Evolutionary conservation across 1,284 basidiomycete species (phyloP), one percentile per base, ranked within the genome.

Genomic region (Apiotrichum porosum): DNA sequence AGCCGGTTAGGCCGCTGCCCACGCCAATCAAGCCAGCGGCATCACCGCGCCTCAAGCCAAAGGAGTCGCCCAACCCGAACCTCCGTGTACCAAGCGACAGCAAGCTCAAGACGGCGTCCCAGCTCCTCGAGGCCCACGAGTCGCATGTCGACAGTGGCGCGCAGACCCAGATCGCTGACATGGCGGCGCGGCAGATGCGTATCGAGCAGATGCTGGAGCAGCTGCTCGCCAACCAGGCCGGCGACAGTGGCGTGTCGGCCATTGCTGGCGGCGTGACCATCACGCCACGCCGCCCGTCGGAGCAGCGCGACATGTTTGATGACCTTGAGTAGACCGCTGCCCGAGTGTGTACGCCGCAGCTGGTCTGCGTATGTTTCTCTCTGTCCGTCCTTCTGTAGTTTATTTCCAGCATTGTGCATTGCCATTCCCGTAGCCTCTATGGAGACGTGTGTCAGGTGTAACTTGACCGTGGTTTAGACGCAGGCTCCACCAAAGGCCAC

Each of bases 201-300:
- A 70, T 73, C 26, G 71, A 73, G 50, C 58, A 62, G 12, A 44
- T 73, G 55, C 50, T 73, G 37, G 47, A 60, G 37, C 42, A 44
- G 17, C 37, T 49, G 24, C 31, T 49, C 21, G 48, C 31, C 8
- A 26, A 15, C 21, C 41, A 42, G 32, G 6, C 26, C 26, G 26
- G 26, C 18, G 19, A 9, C 34, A 21, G 19, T 19, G 34, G 19
- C 12, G 30, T 8, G 9, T 22, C 2, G 22, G 23, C 14, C 41
- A n/a, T n/a, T n/a, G 32, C 21, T 10, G 23, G 35, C 10, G 43
- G 14, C 1, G 28, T 37, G 23, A 17, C 17, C 10, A 28, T 30
- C 30, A 36, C 31, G 6, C 37, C 32, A 18, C 30, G 47, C 10
- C 41, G 36, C 17, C 41, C 35, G n/a, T n/a, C n/a, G 37, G 41